Conservation (phyloP, 331 rosid species). For the Erythrophleum ivorense region DNA sequence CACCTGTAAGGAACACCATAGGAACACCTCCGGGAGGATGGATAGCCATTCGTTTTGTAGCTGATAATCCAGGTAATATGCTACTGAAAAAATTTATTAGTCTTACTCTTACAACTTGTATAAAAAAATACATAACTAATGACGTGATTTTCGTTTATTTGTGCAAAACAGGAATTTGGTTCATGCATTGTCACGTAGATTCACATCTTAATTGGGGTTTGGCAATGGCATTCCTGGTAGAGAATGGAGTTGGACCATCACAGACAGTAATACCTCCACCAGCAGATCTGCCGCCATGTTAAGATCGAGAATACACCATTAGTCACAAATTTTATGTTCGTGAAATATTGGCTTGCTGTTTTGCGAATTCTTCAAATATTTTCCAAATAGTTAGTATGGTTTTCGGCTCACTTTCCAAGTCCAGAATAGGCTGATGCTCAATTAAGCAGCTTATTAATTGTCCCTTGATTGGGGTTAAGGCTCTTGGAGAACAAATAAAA, state of each 20-base stretch:
- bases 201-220: conserved; percentile 78
- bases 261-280: conserved; percentile 95
- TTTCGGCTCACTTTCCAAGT: conserved; percentile 32
- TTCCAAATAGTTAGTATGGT: conserved; percentile 38
- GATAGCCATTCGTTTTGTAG: conserved; percentile 89
- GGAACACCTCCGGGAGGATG: conserved; percentile 98
- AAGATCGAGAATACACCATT: conserved; percentile 42
- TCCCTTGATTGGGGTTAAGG: conserved; percentile 39
- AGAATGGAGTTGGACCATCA: conserved; percentile 74
- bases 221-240: conserved; percentile 78
- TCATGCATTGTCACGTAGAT: conserved; percentile 93
- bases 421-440: conserved; percentile 44
- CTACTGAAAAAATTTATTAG: conserved; percentile 5
- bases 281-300: conserved; percentile 86
- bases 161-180: conserved; percentile 74
- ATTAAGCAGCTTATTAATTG: conserved; percentile 36
- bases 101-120: neutral
- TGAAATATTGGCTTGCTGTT: conserved; percentile 36
- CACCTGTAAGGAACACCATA: conserved; percentile 80
- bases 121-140: conserved; percentile 20
- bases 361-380: conserved; percentile 21
- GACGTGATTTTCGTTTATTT: conserved; percentile 7
- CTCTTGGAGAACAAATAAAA: conserved; percentile 31
- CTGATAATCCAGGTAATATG: conserved; percentile 85
- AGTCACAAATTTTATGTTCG: conserved; percentile 33